Evolutionary conservation across 1,284 basidiomycete genomes (phyloP).

Genomic region (Schizophyllum amplum): DNA sequence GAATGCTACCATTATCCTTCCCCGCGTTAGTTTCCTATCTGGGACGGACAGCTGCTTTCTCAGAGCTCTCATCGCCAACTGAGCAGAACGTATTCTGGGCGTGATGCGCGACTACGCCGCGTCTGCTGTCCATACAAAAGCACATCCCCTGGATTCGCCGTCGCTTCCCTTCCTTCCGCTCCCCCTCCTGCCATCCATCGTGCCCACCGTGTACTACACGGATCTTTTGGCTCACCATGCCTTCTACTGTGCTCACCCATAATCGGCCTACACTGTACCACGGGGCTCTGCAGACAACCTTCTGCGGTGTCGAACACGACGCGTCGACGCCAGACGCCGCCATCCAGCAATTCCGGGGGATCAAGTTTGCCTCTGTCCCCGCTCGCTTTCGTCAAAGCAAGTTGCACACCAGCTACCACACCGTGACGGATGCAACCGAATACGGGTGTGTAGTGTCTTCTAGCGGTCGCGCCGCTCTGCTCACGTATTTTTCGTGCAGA

Average conservation of each 20-base stretch:
- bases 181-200: neutral
- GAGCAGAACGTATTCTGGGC: neutral
- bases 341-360: slow-evolving; percentile 66
- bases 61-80: neutral
- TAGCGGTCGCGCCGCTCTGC: slow-evolving; percentile 1
- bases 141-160: neutral
- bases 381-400: slow-evolving; percentile 66
- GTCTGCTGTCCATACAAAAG: neutral
- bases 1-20: neutral
- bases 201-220: neutral
- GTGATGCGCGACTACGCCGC: neutral
- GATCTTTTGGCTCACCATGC: neutral
- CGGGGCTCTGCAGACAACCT: slow-evolving; percentile 47
- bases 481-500: slow-evolving; percentile 26
- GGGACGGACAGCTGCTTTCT: neutral
- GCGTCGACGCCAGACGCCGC: slow-evolving; percentile 44
- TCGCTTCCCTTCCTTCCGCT: neutral
- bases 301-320: slow-evolving; percentile 53
- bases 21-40: neutral
- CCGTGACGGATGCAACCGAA: slow-evolving; percentile 50
- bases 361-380: slow-evolving; percentile 68
- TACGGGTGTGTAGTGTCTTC: slow-evolving; percentile 40
- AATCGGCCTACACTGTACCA: slow-evolving; percentile 37
- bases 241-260: slow-evolving; percentile 2
- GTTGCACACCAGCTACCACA: slow-evolving; percentile 46